Evolutionary conservation across 306 rosid species (phyloP), one percentile per base, ranked within the genome.

Genomic region (Dryas octopetala): DNA sequence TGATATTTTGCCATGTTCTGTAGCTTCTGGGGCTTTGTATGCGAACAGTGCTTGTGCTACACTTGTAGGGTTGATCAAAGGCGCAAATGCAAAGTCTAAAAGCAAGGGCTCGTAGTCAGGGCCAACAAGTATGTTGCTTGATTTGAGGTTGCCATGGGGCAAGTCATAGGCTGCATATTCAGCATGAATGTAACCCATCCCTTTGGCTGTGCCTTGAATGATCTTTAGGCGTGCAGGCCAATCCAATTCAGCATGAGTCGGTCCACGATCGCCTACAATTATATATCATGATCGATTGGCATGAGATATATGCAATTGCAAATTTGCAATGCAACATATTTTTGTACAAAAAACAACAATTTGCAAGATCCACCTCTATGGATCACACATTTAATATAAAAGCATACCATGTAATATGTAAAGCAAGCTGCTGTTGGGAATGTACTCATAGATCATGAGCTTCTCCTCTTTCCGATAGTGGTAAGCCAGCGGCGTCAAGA

Each of bases 71-170:
- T 79, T 77, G 26, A 87, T 79, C 44, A 94, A 54, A 11, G 81
- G 80, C 49, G 57, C 75, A 40, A 87, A 81, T 8, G 95, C 98
- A 44, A 59, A 90, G 19, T 94, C 98, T 32, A 76, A 76, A 0
- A 94, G 83, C 14, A 91, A 14, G 6, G 98, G 90, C 71, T 89
- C 89, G 28, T 70, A 80, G 10, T 84, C 85, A 13, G 85, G 86
- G 76, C 87, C 86, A 11, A 94, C 83, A 9, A 94, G 89, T 60
- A 94, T 44, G 62, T 94, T 94, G 82, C 93, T 88, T 44, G 96
- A 91, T 73, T 94, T 94, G 61, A 94, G 87, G 71, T 94, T 88
- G 1, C 98, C 98, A 61, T 94, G 98, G 17, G 98, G 96, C 46
- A 94, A 67, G 69, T 80, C 73, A 8, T n/a, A 83, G 26, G 76